Evolutionary conservation across 2,329 filamentous ascomycete genomes (phyloP).

Genomic region (Phoma sp.): DNA sequence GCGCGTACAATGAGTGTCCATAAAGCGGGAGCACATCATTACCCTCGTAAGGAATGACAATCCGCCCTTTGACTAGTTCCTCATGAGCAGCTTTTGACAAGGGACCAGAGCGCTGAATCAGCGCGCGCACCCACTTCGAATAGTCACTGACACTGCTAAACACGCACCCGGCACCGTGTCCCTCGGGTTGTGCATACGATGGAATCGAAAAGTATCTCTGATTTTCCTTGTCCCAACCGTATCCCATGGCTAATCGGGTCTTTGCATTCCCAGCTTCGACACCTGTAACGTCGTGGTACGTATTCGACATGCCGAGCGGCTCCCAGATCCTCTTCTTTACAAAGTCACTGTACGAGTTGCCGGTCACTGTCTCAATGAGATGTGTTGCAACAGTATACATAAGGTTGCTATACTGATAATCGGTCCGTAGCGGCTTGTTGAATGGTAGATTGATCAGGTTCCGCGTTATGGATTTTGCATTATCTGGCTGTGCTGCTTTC

Average conservation of each 20-base stretch:
- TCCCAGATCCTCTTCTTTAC: constrained; percentile 48
- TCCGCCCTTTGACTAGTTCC: constrained; percentile 25
- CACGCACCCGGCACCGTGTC: constrained; percentile 33
- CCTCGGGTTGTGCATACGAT: constrained; percentile 21
- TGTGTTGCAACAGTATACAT: constrained; percentile 61
- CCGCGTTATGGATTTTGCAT: constrained; percentile 21
- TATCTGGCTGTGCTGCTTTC: constrained; percentile 16
- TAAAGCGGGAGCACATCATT: constrained; percentile 16
- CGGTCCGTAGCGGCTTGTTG: constrained; percentile 51
- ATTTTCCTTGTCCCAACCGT: constrained; percentile 20
- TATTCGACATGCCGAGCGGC: constrained; percentile 52
- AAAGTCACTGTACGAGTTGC: constrained; percentile 40
- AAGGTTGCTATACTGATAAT: constrained; percentile 61
- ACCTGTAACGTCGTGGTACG: constrained; percentile 46
- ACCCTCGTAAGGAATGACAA: constrained; percentile 4
- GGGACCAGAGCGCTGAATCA: constrained; percentile 22
- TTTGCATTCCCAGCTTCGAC: constrained; percentile 30
- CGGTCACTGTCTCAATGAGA: constrained; percentile 55
- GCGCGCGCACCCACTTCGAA: constrained; percentile 34
- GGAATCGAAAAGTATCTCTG: constrained; percentile 12
- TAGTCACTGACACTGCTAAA: constrained; percentile 30
- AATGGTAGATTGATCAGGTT: constrained; percentile 55
- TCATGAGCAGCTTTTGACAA: constrained; percentile 20
- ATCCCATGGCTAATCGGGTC: constrained; percentile 18
- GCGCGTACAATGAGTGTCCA: constrained; percentile 16